Percentiles rank a stretch among this genome's conserved stretches.
Conservation (phyloP, 345 rosid genomes). For the Rhodamnia argentea region DNA sequence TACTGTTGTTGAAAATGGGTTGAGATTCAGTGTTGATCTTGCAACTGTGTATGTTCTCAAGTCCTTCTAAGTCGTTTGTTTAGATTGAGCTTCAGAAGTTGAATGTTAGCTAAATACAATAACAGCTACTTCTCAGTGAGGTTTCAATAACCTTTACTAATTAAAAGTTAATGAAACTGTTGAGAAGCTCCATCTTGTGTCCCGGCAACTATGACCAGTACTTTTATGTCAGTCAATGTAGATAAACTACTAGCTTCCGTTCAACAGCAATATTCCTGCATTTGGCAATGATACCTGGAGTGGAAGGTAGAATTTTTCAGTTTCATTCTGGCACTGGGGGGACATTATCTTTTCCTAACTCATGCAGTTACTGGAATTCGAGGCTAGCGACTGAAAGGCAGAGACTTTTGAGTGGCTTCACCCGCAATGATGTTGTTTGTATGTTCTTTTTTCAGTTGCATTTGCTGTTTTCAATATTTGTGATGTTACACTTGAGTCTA, state of each 20-base stretch:
- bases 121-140: not conserved
- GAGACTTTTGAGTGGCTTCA: slow-evolving; percentile 56
- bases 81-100: not conserved
- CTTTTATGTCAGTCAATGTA: not conserved
- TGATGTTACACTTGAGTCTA: not conserved
- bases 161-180: not conserved
- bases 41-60: slow-evolving; percentile 56
- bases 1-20: slow-evolving; percentile 77
- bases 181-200: not conserved
- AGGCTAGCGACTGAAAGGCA: slow-evolving; percentile 87
- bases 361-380: slow-evolving; percentile 86
- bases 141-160: not conserved
- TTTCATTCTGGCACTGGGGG: not conserved
- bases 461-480: not conserved
- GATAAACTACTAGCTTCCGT: not conserved
- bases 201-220: not conserved
- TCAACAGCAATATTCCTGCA: not conserved
- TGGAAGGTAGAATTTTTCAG: not conserved
- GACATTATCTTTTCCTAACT: not conserved
- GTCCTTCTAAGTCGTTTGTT: not conserved
- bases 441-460: slow-evolving; percentile 1
- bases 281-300: not conserved
- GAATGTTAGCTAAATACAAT: not conserved
- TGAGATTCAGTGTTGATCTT: slow-evolving; percentile 78
- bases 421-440: slow-evolving; percentile 65